phyloP scores from a whole-genome alignment of 768 basidiomycete species.

The Phylloporus sp. region DNA sequence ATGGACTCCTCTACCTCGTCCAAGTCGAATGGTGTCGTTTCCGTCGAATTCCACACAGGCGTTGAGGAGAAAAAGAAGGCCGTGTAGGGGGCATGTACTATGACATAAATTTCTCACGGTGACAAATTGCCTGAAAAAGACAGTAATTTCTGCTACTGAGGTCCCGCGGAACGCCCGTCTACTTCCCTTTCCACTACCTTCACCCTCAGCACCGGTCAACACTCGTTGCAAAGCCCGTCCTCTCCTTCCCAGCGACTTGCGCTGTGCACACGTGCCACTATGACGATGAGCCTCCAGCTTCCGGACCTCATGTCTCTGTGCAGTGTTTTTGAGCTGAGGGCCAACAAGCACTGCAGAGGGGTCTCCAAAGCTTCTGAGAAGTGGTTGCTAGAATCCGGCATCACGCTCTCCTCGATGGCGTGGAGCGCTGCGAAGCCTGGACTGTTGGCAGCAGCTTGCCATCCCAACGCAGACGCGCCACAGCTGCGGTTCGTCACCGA shows the following conservation, averaged over 20 bases:
- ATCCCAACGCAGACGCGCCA: conserved; percentile 53
- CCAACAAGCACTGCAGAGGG: conserved; percentile 26
- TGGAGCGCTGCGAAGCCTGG: conserved; percentile 39
- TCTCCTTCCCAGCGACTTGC: neutral
- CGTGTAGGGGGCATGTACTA: neutral
- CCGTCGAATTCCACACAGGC: neutral
- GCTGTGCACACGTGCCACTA: conserved; percentile 1
- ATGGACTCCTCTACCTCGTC: neutral
- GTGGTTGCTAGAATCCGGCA: conserved; percentile 23
- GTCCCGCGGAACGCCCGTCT: neutral
- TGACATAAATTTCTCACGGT: neutral
- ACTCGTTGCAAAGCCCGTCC: neutral
- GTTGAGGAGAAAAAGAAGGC: neutral
- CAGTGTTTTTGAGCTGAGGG: conserved; percentile 23
- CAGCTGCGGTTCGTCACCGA: conserved; percentile 54
- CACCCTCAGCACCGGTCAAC: neutral
- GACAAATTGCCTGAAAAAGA: neutral
- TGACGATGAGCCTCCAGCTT: conserved; percentile 28
- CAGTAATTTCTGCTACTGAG: neutral
- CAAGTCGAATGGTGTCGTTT: neutral
- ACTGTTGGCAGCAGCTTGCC: conserved; percentile 55
- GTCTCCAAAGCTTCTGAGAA: conserved; percentile 29
- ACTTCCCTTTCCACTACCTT: conserved; percentile 9
- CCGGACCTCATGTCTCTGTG: conserved; percentile 27
- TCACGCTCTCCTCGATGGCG: conserved; percentile 17